These are phyloP conservation scores for Ceratocystis variospora DNA, from an alignment of 2,329 filamentous ascomycete genomes.

Conservation along the genomic window DNA sequence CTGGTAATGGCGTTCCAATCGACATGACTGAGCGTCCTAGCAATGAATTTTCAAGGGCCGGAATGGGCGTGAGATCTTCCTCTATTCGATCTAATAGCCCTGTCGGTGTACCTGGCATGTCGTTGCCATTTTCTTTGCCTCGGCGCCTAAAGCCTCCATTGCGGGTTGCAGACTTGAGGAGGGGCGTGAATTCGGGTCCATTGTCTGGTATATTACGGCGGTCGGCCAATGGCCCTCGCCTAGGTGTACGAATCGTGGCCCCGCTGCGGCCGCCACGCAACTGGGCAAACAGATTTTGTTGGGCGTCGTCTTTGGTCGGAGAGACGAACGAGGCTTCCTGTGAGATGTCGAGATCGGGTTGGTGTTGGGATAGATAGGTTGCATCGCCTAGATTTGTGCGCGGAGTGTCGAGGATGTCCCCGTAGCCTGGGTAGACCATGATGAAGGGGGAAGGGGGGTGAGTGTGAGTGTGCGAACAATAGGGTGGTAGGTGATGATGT, in stretches of 20 bases:
- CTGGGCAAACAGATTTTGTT: conserved; percentile 61
- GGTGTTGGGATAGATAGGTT: conserved; percentile 56
- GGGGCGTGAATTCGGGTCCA: conserved; percentile 78
- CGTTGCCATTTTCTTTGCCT: conserved; percentile 48
- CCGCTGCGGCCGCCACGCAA: conserved; percentile 50
- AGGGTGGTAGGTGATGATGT: background rate
- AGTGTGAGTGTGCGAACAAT: background rate
- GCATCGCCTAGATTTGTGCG: conserved; percentile 72
- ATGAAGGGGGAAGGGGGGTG: background rate
- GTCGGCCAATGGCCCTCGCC: conserved; percentile 60
- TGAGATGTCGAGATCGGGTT: conserved; percentile 67
- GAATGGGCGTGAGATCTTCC: conserved; percentile 61
- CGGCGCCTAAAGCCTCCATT: conserved; percentile 51
- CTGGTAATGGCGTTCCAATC: conserved; percentile 22
- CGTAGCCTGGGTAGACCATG: conserved; percentile 53
- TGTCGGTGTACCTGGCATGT: conserved; percentile 53
- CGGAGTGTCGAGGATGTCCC: conserved; percentile 63
- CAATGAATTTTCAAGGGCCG: conserved; percentile 58
- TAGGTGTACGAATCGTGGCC: conserved; percentile 37
- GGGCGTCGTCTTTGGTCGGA: conserved; percentile 46
- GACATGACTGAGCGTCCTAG: conserved; percentile 52
- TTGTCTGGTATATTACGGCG: conserved; percentile 55
- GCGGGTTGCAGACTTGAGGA: conserved; percentile 68
- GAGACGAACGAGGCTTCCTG: conserved; percentile 79
- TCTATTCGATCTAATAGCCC: conserved; percentile 43